Evolutionary conservation across 441 rosid species (phyloP).

Genomic region (Populus hybrid): DNA sequence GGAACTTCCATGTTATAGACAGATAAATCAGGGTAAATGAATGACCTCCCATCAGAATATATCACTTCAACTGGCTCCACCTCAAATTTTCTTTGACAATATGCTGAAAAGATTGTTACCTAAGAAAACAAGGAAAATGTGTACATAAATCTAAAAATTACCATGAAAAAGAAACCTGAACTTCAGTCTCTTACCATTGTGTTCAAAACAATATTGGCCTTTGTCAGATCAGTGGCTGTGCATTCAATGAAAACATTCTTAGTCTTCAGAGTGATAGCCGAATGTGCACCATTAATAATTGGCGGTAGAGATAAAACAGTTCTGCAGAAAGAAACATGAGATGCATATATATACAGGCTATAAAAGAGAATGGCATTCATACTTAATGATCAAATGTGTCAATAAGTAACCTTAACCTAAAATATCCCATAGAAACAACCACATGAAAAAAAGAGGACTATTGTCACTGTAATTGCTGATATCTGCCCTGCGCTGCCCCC

Average conservation of each 20-base stretch:
- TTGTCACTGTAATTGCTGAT: background rate
- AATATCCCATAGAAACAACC: background rate
- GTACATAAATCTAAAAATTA: constrained; percentile 11
- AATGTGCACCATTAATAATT: constrained; percentile 35
- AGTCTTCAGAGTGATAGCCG: constrained; percentile 80
- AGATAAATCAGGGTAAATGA: constrained; percentile 70
- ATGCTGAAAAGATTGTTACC: constrained; percentile 76
- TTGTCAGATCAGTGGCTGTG: constrained; percentile 90
- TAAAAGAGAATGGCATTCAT: background rate
- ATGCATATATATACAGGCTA: background rate
- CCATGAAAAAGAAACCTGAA: constrained; percentile 15
- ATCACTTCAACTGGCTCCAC: constrained; percentile 91
- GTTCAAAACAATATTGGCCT: constrained; percentile 91
- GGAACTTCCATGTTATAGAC: constrained; percentile 72
- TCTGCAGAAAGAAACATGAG: constrained; percentile 38
- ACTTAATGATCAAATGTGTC: background rate
- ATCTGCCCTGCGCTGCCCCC: background rate
- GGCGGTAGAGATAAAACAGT: constrained; percentile 92
- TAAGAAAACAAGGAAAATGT: constrained; percentile 22
- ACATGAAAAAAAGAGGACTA: background rate
- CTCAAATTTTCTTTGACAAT: constrained; percentile 72
- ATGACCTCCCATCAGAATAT: constrained; percentile 58
- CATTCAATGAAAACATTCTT: constrained; percentile 95
- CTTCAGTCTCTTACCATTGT: constrained; percentile 58
- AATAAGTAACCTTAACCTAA: background rate